Evolutionary conservation across 495 filamentous ascomycete genomes (phyloP).

Genomic region (Podospora pseudocomata): DNA sequence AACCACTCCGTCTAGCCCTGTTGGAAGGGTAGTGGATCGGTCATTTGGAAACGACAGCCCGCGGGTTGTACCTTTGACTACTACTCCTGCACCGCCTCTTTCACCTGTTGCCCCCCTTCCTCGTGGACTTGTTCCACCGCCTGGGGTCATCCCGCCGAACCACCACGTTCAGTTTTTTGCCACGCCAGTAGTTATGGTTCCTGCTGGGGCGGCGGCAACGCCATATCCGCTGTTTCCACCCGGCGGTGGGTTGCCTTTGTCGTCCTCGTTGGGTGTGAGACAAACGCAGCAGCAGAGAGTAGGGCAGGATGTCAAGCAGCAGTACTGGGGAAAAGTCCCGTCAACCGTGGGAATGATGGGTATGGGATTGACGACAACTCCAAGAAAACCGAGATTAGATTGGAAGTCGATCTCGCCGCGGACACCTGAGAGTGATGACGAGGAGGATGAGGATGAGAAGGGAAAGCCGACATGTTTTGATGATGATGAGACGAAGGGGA

Average conservation of each 20-base stretch:
- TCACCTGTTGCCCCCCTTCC: background rate
- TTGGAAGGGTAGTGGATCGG: constrained; percentile 11
- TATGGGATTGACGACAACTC: background rate
- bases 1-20: constrained; percentile 11
- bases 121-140: background rate
- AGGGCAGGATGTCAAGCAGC: background rate
- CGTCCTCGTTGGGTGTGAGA: background rate
- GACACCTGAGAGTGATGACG: background rate
- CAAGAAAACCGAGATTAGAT: background rate
- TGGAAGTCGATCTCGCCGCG: background rate
- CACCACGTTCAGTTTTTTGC: constrained; percentile 22
- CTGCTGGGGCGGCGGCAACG: constrained; percentile 3
- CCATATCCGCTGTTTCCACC: constrained; percentile 18
- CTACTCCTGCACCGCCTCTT: background rate
- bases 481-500: background rate
- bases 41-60: constrained; percentile 8
- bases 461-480: background rate
- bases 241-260: background rate
- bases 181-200: constrained; percentile 19
- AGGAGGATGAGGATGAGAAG: background rate
- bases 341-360: background rate
- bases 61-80: constrained; percentile 1
- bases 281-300: background rate
- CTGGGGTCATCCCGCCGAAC: background rate
- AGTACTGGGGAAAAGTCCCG: background rate